Percentiles rank a stretch among this genome's conserved stretches.
These are phyloP conservation scores for Decorospora gaudefroyi DNA, from an alignment of 2,329 filamentous ascomycete genomes.

Conservation along the genomic window DNA sequence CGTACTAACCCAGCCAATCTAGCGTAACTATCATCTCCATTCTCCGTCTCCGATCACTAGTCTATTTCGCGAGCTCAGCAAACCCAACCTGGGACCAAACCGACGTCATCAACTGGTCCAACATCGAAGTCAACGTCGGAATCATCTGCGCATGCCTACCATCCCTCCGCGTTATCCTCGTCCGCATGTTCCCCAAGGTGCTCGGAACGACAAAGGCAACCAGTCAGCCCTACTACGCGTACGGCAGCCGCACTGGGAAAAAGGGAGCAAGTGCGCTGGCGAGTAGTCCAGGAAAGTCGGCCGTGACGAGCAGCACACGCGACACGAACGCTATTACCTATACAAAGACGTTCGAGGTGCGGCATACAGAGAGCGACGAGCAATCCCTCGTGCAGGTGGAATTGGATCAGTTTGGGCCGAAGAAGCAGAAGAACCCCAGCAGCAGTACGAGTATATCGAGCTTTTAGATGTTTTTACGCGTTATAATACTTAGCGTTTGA, in stretches of 20 bases:
- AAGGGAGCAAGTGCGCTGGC: constrained; percentile 21
- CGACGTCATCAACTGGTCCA: constrained; percentile 50
- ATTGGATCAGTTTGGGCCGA: constrained; percentile 6
- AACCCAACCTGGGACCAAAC: constrained; percentile 52
- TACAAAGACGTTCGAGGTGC: constrained; percentile 22
- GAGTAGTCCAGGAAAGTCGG: constrained; percentile 6
- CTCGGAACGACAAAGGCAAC: constrained; percentile 41
- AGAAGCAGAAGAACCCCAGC: constrained; percentile 7
- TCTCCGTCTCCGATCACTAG: constrained; percentile 51
- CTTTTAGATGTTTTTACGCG: constrained; percentile 11
- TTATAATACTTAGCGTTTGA: constrained; percentile 4
- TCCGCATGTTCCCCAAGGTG: constrained; percentile 45
- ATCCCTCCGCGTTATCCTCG: constrained; percentile 47
- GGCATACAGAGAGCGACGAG: constrained; percentile 18
- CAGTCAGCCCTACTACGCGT: constrained; percentile 18
- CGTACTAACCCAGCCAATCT: constrained; percentile 1
- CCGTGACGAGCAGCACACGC: not conserved
- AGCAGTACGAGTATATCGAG: constrained; percentile 18
- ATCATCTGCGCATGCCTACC: constrained; percentile 55
- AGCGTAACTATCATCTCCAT: constrained; percentile 52
- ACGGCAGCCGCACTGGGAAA: constrained; percentile 22
- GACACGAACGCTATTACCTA: constrained; percentile 18
- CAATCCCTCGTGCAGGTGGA: constrained; percentile 13
- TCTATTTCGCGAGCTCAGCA: constrained; percentile 49
- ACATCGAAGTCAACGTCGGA: constrained; percentile 51